Evolutionary conservation across 1,284 basidiomycete species (phyloP).

Genomic region (Stygiomarasmius scandens): DNA sequence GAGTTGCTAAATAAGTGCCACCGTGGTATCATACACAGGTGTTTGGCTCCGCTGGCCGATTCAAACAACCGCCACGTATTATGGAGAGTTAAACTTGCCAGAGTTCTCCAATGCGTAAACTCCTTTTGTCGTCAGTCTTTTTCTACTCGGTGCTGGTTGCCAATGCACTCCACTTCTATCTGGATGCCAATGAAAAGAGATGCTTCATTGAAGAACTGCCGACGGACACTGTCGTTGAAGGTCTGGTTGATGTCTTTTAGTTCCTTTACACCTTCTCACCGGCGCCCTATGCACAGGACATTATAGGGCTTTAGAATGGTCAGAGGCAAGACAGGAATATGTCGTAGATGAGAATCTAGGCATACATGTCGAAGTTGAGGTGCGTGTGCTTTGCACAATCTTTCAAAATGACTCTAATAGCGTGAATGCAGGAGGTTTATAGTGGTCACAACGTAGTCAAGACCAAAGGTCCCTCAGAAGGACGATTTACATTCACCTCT

Average conservation of each 20-base stretch:
- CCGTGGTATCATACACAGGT: too few species aligned
- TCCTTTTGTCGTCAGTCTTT: constrained; percentile 2
- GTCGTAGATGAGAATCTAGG: constrained; percentile 78
- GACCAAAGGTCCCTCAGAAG: constrained; percentile 86
- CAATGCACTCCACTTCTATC: constrained; percentile 85
- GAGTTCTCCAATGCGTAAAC: background rate
- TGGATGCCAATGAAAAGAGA: constrained; percentile 88
- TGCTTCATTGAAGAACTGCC: constrained; percentile 99
- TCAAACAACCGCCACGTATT: constrained; percentile 1
- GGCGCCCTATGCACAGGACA: constrained; percentile 82
- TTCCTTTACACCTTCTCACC: too few species aligned
- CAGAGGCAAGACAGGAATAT: constrained; percentile 73
- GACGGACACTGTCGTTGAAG: constrained; percentile 96
- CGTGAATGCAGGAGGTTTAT: constrained; percentile 68
- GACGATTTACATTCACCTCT: constrained; percentile 96
- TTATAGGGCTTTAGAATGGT: constrained; percentile 92
- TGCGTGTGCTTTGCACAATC: constrained; percentile 36
- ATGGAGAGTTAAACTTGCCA: background rate
- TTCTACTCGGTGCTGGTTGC: constrained; percentile 13
- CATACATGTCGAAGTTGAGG: constrained; percentile 89
- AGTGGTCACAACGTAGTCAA: constrained; percentile 79
- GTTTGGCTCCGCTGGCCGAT: background rate
- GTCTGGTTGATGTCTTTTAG: too few species aligned
- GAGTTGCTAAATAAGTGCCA: too few species aligned
- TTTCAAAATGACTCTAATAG: background rate